These are phyloP conservation scores for Triangularia verruculosa DNA, from an alignment of 2,329 filamentous ascomycete genomes.

Conservation along the genomic window DNA sequence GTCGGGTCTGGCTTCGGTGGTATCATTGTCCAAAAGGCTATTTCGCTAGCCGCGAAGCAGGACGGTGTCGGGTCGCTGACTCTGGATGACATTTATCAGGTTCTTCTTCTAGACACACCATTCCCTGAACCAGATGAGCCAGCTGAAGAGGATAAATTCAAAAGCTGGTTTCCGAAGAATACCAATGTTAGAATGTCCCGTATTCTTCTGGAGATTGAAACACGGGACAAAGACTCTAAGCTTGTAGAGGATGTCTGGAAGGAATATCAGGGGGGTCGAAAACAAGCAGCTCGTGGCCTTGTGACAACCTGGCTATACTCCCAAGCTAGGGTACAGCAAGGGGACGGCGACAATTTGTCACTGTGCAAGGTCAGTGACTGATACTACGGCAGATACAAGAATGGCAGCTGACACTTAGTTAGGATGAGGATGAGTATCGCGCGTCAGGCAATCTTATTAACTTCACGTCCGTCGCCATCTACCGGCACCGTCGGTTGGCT, in stretches of 20 bases:
- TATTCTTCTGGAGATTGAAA: slow-evolving; percentile 10
- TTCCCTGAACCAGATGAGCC: background rate
- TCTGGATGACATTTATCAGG: background rate
- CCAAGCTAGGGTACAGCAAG: background rate
- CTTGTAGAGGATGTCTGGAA: slow-evolving; percentile 5
- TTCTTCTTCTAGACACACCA: slow-evolving; percentile 5
- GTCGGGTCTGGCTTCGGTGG: slow-evolving; percentile 14
- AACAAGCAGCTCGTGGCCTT: background rate
- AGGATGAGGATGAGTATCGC: background rate
- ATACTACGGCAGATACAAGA: background rate
- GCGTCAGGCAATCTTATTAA: background rate
- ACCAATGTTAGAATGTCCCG: slow-evolving; percentile 13
- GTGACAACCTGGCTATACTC: slow-evolving; percentile 13
- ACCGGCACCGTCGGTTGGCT: slow-evolving; percentile 9
- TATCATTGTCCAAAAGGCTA: slow-evolving; percentile 11
- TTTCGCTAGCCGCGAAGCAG: background rate
- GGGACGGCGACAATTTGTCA: background rate
- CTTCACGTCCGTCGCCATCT: slow-evolving; percentile 5
- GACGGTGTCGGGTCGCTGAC: background rate
- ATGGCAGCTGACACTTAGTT: background rate
- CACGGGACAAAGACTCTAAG: slow-evolving; percentile 4
- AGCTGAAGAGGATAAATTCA: background rate
- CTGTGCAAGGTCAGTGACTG: background rate
- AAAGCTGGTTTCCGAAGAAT: slow-evolving; percentile 7
- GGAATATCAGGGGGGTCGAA: background rate